phyloP scores from a whole-genome alignment of 495 filamentous ascomycete species.

The Achaetomiella virescens region DNA sequence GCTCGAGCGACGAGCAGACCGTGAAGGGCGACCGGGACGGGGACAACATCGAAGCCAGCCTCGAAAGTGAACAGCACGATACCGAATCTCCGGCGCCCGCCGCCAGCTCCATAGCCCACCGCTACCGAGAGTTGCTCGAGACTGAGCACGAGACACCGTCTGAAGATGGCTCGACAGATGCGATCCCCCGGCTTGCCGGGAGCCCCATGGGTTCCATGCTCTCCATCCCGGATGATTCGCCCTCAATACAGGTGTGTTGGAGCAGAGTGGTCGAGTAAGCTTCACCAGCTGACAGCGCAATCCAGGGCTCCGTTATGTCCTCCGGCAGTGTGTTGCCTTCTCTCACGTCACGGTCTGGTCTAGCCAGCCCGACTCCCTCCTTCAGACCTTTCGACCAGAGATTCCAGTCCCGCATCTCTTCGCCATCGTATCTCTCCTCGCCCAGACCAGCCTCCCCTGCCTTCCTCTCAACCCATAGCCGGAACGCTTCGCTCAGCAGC shows the following conservation, averaged over 20 bases:
- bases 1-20: constrained; percentile 42
- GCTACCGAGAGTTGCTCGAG: constrained; percentile 41
- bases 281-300: constrained; percentile 6
- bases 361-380: constrained; percentile 63
- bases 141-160: constrained; percentile 38
- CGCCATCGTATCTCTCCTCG: constrained; percentile 45
- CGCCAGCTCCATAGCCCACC: constrained; percentile 36
- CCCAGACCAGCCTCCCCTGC: constrained; percentile 74
- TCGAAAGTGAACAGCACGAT: constrained; percentile 33
- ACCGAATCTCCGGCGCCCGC: constrained; percentile 21
- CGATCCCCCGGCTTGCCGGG: constrained; percentile 31
- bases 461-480: constrained; percentile 66
- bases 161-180: constrained; percentile 42
- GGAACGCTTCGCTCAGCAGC: constrained; percentile 64
- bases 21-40: constrained; percentile 36
- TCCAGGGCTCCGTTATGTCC: constrained; percentile 73
- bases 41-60: constrained; percentile 35
- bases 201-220: constrained; percentile 48
- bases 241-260: constrained; percentile 70
- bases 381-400: constrained; percentile 90
- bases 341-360: constrained; percentile 39
- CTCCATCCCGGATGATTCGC: constrained; percentile 82
- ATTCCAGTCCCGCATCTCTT: constrained; percentile 79
- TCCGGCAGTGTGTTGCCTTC: constrained; percentile 58
- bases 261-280: too few species aligned